Conservation (phyloP, 2,329 filamentous ascomycete species). For the Cryphonectria japonica region DNA sequence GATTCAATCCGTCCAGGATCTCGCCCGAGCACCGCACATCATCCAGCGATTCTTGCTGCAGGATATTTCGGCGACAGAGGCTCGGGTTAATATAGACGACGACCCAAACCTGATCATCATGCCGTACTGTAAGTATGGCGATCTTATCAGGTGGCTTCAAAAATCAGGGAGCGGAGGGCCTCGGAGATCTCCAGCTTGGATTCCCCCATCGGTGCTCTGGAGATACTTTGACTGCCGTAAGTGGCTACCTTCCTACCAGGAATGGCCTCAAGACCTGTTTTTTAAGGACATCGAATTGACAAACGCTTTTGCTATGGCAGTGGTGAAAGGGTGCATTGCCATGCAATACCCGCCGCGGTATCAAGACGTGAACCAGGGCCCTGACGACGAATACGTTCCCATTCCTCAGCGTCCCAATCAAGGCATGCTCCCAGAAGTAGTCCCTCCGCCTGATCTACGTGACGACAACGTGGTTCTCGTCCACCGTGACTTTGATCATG, state of each 20-base stretch:
- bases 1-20: not conserved
- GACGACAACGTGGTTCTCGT: not conserved
- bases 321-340: conserved; percentile 30
- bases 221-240: conserved; percentile 27
- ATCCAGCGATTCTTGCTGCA: conserved; percentile 9
- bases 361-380: not conserved
- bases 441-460: not conserved
- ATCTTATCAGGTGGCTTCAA: not conserved
- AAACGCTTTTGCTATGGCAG: not conserved
- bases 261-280: not conserved
- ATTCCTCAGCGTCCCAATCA: not conserved
- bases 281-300: not conserved
- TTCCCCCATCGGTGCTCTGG: conserved; percentile 28
- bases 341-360: conserved; percentile 29
- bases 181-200: not conserved
- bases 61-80: not conserved
- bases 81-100: not conserved
- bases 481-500: conserved; percentile 13
- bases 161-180: not conserved
- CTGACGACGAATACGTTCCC: not conserved
- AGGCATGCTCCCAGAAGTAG: not conserved
- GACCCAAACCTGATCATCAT: not conserved
- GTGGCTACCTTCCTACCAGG: not conserved
- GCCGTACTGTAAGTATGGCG: conserved; percentile 16
- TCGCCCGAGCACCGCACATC: conserved; percentile 16